Evolutionary conservation across 2,329 filamentous ascomycete species (phyloP).

Genomic region (Sporothrix luriei): DNA sequence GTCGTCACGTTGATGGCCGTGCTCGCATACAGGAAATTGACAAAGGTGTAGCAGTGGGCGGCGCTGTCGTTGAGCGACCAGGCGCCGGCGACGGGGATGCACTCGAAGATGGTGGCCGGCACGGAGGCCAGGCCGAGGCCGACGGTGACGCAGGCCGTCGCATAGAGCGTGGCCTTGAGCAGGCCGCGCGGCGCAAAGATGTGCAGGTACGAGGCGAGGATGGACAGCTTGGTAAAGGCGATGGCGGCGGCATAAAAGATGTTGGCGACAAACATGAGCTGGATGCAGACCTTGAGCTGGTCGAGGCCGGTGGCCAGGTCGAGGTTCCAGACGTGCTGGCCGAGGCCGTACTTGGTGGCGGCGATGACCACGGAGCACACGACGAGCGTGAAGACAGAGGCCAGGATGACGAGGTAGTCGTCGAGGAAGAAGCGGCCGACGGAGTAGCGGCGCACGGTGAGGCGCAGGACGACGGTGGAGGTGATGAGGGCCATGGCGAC

Average conservation of each 20-base stretch:
- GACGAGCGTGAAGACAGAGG: constrained; percentile 37
- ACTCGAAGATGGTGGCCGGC: constrained; percentile 40
- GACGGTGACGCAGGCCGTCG: constrained; percentile 40
- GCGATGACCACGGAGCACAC: constrained; percentile 34
- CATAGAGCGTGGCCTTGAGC: constrained; percentile 41
- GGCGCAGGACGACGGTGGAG: constrained; percentile 35
- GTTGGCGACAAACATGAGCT: constrained; percentile 40
- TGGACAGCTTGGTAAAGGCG: constrained; percentile 41
- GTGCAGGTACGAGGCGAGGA: constrained; percentile 40
- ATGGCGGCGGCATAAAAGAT: constrained; percentile 39
- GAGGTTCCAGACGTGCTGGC: constrained; percentile 40
- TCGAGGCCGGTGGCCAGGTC: constrained; percentile 32
- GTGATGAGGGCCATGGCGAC: constrained; percentile 37
- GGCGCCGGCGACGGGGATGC: constrained; percentile 38
- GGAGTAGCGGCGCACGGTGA: constrained; percentile 35
- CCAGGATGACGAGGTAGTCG: constrained; percentile 37
- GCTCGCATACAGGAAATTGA: constrained; percentile 40
- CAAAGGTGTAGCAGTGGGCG: constrained; percentile 39
- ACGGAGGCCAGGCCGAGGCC: constrained; percentile 38
- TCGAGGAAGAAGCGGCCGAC: constrained; percentile 37
- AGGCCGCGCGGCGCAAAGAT: constrained; percentile 41
- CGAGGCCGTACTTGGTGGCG: constrained; percentile 37
- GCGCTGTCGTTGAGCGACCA: constrained; percentile 39
- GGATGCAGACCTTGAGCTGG: constrained; percentile 35
- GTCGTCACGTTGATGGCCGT: constrained; percentile 40